Evolutionary conservation across 306 rosid species (phyloP).

Genomic region (Cercis canadensis): DNA sequence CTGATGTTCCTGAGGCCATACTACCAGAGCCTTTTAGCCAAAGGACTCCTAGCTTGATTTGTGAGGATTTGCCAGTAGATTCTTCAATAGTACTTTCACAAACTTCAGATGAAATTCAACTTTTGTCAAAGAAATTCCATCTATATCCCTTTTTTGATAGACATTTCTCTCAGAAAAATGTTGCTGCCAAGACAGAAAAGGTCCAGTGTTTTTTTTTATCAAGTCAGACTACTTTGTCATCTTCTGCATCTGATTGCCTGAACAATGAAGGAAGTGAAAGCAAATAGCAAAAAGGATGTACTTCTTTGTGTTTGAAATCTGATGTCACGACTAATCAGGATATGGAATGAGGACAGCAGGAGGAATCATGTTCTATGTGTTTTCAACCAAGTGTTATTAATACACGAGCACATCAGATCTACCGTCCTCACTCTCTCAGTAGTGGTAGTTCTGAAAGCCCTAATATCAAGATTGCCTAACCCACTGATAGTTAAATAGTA

Average conservation of each 20-base stretch:
- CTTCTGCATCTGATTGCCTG: slow-evolving; percentile 35
- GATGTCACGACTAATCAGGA: slow-evolving; percentile 32
- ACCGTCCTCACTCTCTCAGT: slow-evolving; percentile 34
- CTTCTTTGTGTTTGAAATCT: slow-evolving; percentile 20
- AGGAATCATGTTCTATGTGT: slow-evolving; percentile 39
- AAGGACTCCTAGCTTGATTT: slow-evolving; percentile 36
- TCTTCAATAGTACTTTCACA: slow-evolving; percentile 30
- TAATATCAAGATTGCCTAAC: slow-evolving; percentile 41
- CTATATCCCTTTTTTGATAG: slow-evolving; percentile 39
- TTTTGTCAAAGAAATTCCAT: slow-evolving; percentile 30
- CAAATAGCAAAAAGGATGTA: slow-evolving; percentile 32
- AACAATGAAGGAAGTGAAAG: slow-evolving; percentile 35
- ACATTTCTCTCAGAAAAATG: slow-evolving; percentile 50
- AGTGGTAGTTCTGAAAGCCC: slow-evolving; percentile 44
- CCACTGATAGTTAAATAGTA: slow-evolving; percentile 40
- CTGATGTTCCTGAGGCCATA: slow-evolving; percentile 69
- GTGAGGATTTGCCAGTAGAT: slow-evolving; percentile 41
- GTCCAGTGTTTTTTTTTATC: slow-evolving; percentile 36
- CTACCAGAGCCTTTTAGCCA: slow-evolving; percentile 65
- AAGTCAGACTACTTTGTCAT: slow-evolving; percentile 27
- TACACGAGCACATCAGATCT: slow-evolving; percentile 39
- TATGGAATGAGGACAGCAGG: slow-evolving; percentile 29
- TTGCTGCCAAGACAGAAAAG: slow-evolving; percentile 37
- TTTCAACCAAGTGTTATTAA: slow-evolving; percentile 33
- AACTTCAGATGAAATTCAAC: slow-evolving; percentile 42